Evolutionary conservation across 2,329 filamentous ascomycete species (phyloP).

Genomic region (Aspergillus puulaauensis): DNA sequence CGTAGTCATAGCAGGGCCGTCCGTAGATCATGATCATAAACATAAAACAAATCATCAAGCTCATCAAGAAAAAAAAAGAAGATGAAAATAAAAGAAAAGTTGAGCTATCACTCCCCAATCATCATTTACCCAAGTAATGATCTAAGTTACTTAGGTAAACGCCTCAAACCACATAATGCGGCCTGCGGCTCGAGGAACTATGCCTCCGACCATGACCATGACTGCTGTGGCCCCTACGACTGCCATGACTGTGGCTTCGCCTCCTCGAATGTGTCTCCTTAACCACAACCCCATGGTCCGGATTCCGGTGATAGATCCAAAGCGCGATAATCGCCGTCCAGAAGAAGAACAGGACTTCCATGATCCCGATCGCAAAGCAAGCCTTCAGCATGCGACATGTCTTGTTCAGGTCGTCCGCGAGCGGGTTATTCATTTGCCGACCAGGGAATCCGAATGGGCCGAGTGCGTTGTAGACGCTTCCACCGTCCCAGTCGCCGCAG

Average conservation of each 20-base stretch:
- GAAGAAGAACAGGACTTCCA: conserved; percentile 80
- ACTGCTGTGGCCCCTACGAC: conserved; percentile 33
- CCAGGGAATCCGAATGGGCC: conserved; percentile 62
- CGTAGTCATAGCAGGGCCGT: not conserved
- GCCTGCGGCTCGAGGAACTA: conserved; percentile 29
- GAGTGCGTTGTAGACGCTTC: conserved; percentile 58
- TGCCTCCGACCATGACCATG: conserved; percentile 20
- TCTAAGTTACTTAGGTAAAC: not conserved
- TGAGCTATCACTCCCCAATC: not conserved
- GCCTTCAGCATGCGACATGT: conserved; percentile 91
- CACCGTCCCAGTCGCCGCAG: conserved; percentile 63
- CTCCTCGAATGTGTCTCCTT: conserved; percentile 39
- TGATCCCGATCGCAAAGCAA: conserved; percentile 83
- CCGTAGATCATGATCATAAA: not conserved
- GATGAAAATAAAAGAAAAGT: not conserved
- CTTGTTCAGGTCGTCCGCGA: conserved; percentile 64
- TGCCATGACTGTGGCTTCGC: conserved; percentile 37
- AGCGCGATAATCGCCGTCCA: conserved; percentile 70
- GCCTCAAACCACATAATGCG: conserved; percentile 30
- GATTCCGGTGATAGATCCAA: conserved; percentile 35
- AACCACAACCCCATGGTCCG: conserved; percentile 28
- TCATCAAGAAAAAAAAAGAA: not conserved
- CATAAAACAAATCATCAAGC: not conserved
- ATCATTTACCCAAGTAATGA: not conserved
- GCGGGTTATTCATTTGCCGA: conserved; percentile 43